Conservation (phyloP, 345 rosid species). For the Corymbia maculata region DNA sequence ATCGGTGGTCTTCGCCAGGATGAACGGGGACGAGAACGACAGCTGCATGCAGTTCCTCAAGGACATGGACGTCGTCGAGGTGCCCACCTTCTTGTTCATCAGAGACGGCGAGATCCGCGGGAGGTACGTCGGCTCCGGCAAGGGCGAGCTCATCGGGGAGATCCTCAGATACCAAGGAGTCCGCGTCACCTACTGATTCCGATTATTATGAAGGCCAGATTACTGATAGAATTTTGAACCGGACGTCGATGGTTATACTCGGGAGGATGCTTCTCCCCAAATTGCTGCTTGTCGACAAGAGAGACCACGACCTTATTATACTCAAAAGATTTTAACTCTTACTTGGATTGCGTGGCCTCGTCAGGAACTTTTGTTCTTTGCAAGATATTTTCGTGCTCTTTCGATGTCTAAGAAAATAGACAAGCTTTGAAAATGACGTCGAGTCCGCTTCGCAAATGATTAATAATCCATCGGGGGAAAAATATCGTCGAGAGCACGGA, state of each 20-base stretch:
- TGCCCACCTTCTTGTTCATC: constrained; percentile 84
- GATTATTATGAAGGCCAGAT: not conserved
- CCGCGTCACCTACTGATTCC: constrained; percentile 49
- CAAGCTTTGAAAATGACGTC: not conserved
- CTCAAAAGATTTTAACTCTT: not conserved
- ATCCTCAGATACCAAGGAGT: constrained; percentile 87
- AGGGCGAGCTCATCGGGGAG: constrained; percentile 93
- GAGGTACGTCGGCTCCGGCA: constrained; percentile 88
- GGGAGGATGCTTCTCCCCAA: not conserved
- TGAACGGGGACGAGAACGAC: constrained; percentile 95
- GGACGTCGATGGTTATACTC: not conserved
- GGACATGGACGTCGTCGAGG: constrained; percentile 82
- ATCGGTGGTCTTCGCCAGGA: constrained; percentile 66
- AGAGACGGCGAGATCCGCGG: constrained; percentile 66
- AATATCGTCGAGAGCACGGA: not conserved
- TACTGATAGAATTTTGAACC: not conserved
- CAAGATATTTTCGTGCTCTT: not conserved
- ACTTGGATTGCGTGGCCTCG: not conserved
- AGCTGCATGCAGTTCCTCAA: constrained; percentile 84
- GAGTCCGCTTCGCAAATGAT: not conserved
- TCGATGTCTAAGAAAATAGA: not conserved
- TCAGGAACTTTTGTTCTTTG: not conserved
- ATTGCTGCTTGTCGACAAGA: not conserved
- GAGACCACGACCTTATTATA: not conserved
- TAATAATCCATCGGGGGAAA: not conserved